Base-by-base conservation (phyloP, 148 eudicot genomes). In the Fagopyrum tataricum region DNA sequence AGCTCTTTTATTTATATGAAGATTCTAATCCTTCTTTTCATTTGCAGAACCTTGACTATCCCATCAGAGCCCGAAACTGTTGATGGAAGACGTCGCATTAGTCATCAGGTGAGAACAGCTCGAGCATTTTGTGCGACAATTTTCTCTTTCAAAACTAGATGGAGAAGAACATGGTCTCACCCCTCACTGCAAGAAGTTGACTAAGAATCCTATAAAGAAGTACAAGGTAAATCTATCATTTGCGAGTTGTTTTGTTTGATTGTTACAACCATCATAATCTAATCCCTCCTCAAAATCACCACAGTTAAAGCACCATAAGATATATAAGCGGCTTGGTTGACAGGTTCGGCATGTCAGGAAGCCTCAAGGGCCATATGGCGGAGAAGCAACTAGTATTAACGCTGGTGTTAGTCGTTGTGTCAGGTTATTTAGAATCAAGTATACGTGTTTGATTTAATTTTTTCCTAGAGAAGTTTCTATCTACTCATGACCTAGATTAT, bases 121-220 rank as follows among this genome's bases (percentile, higher is more conserved):
- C 0, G n/a, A 51, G 48, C 20, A 13, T 70, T 39, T 17, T 43
- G 23, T 40, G 7, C 2, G 20, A 55, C 18, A 55, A 55, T 3
- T 5, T 18, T 20, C 26, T 55, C 61, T 7, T n/a, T n/a, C 61
- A 15, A 2, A 55, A 55, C 18, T 83, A 90, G 98, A 93, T 93
- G 78, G 93, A 88, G 76, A 93, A 88, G 84, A 93, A 93, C 72
- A 82, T 80, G 98, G 98, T 37, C 82, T 93, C 52, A 88, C 93
- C 55, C 91, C 91, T 67, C 5, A 73, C 24, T 88, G 98, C 42
- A 88, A 88, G 79, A 88, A 87, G 78, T 75, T 73, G 41, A 74
- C 10, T 0, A 91, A 91, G 71, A 91, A 93, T 79, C 98, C 98
- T 18, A 87, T 96, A 85, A 87, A 85, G 84, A 89, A 88, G 41